A percentile compares a stretch with the other conserved stretches of the same genome.
Evolutionary conservation across 2,329 filamentous ascomycete genomes (phyloP).

Genomic region (Sarocladium oryzae): DNA sequence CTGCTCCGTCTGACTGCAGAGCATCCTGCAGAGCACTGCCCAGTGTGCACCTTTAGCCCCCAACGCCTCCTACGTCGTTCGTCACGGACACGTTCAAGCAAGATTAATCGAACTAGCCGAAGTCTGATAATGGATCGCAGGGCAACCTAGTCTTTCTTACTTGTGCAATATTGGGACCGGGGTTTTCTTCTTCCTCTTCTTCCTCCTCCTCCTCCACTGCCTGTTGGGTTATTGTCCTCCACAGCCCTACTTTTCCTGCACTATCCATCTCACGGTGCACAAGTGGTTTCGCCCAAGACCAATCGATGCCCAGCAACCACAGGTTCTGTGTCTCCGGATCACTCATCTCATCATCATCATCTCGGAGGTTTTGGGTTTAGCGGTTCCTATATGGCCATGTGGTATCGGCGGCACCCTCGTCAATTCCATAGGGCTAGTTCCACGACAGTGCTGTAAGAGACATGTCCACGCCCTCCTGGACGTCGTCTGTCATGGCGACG

Average conservation of each 20-base stretch:
- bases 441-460: not conserved
- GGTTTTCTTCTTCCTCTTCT: too few relatives aligned
- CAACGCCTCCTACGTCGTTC: constrained; percentile 4
- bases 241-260: too few relatives aligned
- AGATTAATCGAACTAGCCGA: not conserved
- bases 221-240: too few relatives aligned
- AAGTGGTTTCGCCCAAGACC: too few relatives aligned
- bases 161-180: too few relatives aligned
- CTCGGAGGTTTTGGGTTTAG: too few relatives aligned
- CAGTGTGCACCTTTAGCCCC: not conserved
- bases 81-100: too few relatives aligned
- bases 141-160: not conserved
- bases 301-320: too few relatives aligned
- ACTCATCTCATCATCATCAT: too few relatives aligned
- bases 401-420: not conserved
- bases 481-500: constrained; percentile 4
- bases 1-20: not conserved
- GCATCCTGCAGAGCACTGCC: not conserved
- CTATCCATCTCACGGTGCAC: too few relatives aligned
- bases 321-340: too few relatives aligned
- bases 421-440: not conserved
- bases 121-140: not conserved
- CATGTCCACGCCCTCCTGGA: constrained; percentile 5
- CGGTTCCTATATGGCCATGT: not conserved
- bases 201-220: too few relatives aligned